A percentile compares a stretch with the other conserved stretches of the same genome.
Conservation (phyloP, 2,329 filamentous ascomycete genomes). For the Monilinia aucupariae region DNA sequence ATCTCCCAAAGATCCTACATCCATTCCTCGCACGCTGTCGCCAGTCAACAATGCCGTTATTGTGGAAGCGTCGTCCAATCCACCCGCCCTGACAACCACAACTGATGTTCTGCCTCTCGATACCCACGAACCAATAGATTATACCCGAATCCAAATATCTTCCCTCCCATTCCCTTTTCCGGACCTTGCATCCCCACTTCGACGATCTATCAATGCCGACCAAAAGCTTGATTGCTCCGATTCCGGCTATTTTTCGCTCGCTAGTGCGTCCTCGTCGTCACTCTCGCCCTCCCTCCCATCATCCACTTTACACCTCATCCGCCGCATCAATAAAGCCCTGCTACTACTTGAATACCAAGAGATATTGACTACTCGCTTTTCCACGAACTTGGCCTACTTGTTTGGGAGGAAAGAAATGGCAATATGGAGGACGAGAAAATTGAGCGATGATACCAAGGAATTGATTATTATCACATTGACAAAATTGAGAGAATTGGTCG, state of each 20-base stretch:
- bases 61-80: background rate
- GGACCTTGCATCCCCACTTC: background rate
- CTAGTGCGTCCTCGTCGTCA: background rate
- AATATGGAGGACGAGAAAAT: conserved; percentile 10
- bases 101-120: conserved; percentile 5
- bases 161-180: conserved; percentile 2
- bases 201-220: conserved; percentile 1
- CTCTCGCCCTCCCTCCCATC: background rate
- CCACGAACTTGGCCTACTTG: conserved; percentile 10
- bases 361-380: conserved; percentile 11
- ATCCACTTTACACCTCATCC: conserved; percentile 5
- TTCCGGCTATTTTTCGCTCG: conserved; percentile 11
- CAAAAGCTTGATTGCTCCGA: conserved; percentile 9
- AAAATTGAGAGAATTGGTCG: conserved; percentile 16
- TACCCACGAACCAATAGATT: conserved; percentile 12
- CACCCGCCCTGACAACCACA: background rate
- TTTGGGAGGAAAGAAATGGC: conserved; percentile 16
- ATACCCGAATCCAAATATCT: conserved; percentile 9
- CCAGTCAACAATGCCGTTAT: background rate
- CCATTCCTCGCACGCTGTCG: background rate
- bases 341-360: conserved; percentile 13
- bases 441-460: conserved; percentile 14
- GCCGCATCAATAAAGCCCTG: conserved; percentile 4
- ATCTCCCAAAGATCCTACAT: background rate
- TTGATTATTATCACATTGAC: conserved; percentile 12